A percentile compares a stretch with the other conserved stretches of the same genome.
Evolutionary conservation across 345 rosid species (phyloP).

Genomic region (Citrus unshiu): DNA sequence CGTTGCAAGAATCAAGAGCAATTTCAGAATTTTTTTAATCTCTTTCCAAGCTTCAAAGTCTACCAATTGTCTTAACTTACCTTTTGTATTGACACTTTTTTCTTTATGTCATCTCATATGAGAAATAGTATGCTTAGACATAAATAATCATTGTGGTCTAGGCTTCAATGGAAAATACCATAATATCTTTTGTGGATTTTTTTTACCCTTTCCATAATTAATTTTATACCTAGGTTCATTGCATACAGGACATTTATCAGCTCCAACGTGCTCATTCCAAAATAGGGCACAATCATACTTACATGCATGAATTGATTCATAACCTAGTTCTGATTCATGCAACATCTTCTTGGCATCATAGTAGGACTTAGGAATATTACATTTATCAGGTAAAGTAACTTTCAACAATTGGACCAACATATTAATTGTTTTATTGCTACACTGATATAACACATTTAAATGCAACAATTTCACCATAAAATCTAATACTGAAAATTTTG

Average conservation of each 20-base stretch:
- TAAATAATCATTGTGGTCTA: too few relatives aligned
- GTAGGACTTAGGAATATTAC: neutral
- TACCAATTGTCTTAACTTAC: neutral
- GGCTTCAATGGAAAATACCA: too few relatives aligned
- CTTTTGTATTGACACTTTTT: neutral
- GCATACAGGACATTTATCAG: neutral
- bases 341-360: neutral
- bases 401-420: neutral
- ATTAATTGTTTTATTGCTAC: neutral
- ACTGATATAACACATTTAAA: neutral
- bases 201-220: neutral
- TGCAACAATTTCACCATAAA: neutral
- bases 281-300: neutral
- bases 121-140: too few relatives aligned
- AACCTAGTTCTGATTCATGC: neutral
- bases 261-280: neutral
- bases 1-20: neutral
- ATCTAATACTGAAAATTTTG: neutral
- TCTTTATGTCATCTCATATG: too few relatives aligned
- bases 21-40: neutral
- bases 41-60: neutral
- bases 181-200: neutral
- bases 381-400: neutral
- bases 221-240: neutral
- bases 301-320: neutral